Evolutionary conservation across 306 rosid genomes (phyloP).

Genomic region (Cajanus cajan): DNA sequence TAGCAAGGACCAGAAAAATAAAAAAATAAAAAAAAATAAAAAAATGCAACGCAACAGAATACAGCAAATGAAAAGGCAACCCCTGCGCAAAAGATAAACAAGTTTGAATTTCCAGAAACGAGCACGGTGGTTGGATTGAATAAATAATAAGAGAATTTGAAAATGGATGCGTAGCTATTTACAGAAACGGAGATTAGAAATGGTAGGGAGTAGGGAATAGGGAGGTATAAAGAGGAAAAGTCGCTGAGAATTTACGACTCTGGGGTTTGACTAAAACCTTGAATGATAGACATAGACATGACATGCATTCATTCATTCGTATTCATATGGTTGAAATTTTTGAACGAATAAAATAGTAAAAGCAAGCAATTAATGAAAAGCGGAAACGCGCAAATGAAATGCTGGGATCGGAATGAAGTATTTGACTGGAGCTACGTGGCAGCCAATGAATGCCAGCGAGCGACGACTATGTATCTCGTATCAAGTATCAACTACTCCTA

Average conservation of each 20-base stretch:
- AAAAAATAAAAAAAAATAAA: neutral
- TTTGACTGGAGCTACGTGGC: slow-evolving; percentile 36
- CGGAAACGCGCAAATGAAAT: slow-evolving; percentile 39
- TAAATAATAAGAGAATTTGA: neutral
- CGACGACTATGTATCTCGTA: slow-evolving; percentile 3
- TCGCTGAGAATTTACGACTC: slow-evolving; percentile 33
- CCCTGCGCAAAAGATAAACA: neutral
- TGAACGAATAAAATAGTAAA: slow-evolving; percentile 20
- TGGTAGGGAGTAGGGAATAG: neutral
- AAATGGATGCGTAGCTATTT: neutral
- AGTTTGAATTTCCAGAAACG: neutral
- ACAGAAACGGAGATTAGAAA: slow-evolving; percentile 3
- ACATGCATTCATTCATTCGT: neutral
- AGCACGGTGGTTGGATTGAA: neutral
- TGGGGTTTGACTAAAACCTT: slow-evolving; percentile 36
- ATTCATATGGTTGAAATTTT: slow-evolving; percentile 25
- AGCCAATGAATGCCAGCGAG: neutral
- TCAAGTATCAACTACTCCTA: no score
- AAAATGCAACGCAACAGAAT: neutral
- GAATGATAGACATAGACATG: slow-evolving; percentile 2
- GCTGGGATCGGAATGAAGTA: slow-evolving; percentile 1
- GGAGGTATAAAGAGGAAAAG: neutral
- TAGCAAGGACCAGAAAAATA: neutral
- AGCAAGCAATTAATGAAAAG: slow-evolving; percentile 5
- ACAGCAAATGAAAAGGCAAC: neutral